Evolutionary conservation across 306 rosid species (phyloP).

Genomic region (Pyrus communis): DNA sequence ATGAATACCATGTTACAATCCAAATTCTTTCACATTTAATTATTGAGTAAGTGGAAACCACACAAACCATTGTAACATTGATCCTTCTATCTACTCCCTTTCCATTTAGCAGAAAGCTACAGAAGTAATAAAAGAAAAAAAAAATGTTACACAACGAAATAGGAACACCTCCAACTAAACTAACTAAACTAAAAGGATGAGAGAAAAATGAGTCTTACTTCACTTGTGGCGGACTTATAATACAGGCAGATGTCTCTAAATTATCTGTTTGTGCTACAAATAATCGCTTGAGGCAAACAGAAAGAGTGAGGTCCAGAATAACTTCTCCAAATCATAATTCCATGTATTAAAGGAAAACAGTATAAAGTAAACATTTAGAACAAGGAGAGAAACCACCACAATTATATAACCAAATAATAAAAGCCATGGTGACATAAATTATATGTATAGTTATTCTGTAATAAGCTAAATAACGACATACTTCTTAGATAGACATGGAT

Average conservation of each 20-base stretch:
- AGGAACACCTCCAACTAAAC: constrained; percentile 1
- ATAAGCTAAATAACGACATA: neutral
- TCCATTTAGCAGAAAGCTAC: constrained; percentile 89
- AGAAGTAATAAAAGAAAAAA: constrained; percentile 21
- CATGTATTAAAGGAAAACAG: neutral
- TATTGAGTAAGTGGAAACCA: constrained; percentile 8
- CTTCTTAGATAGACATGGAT: neutral
- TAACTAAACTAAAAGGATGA: neutral
- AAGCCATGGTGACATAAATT: neutral
- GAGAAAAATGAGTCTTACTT: constrained; percentile 42
- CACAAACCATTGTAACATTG: constrained; percentile 50
- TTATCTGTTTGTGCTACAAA: constrained; percentile 77
- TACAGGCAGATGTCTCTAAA: constrained; percentile 70
- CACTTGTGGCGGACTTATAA: constrained; percentile 81
- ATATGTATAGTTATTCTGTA: neutral
- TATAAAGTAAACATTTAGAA: neutral
- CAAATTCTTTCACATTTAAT: constrained; percentile 5
- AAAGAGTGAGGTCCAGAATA: neutral
- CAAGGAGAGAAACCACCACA: neutral
- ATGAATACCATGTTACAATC: constrained; percentile 14
- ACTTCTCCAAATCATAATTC: neutral
- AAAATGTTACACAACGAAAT: constrained; percentile 23
- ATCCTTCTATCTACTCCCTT: constrained; percentile 58
- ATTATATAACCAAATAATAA: neutral
- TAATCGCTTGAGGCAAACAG: constrained; percentile 48